Base-by-base conservation (phyloP, 129 eudicot species). In the Glebionis coronaria region DNA sequence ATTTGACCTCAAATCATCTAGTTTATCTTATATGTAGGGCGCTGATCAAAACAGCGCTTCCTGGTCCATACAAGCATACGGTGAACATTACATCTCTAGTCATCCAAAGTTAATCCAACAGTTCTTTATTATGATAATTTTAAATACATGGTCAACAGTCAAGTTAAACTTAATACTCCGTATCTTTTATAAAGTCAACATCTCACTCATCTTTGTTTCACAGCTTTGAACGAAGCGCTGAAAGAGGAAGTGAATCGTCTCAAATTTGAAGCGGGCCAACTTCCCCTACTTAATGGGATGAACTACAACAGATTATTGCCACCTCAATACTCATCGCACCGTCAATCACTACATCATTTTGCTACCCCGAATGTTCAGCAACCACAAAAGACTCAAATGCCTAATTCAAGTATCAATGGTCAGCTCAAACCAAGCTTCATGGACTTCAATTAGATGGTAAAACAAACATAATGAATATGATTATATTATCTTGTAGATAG, bases 241-340 rank as follows among this genome's bases (percentile, higher is more conserved):
- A 85, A 87, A 71, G 89, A 88, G 53, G 97, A 91, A 80, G 86
- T 91, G 40, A 85, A 91, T 54, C 83, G 87, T 54, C 90, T 91
- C 15, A 91, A 86, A 84, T 73, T 80, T 51, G 90, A 86, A 49
- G 86, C 88, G 0, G 94, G 97, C 44, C 87, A 88, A 81, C 67
- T 69, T 11, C 88, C 88, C 50, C 69, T 77, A 11, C 72, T 56
- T 73, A 88, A 84, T 11, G 88, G 87, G 57, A 82, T 75, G 79
- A 68, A 62, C 69, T 74, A 52, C 45, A 83, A 64, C 74, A 63
- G 85, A 42, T 79, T 55, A 16, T 67, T 79, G 44, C 84, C 77
- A 12, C 80, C 88, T 13, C 88, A 81, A 65, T 78, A 55, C 58
- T 12, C 73, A 4, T 21, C 88, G 35, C 81, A 71, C 12, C 78